Conservation (phyloP, 345 rosid species). For the Chamaenerion angustifolium region DNA sequence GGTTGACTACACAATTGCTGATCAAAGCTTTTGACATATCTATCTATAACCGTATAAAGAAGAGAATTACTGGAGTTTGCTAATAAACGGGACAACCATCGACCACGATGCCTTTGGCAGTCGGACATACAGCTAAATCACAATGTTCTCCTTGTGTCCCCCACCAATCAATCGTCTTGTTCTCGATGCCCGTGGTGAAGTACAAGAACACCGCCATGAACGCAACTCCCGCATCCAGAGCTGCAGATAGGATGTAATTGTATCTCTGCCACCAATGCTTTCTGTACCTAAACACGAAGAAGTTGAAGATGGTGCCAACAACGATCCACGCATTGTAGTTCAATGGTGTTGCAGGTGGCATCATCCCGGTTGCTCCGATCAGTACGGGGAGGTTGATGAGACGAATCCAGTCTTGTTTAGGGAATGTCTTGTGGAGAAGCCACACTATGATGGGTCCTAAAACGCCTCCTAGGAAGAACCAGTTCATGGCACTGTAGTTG, state of each 20-base stretch:
- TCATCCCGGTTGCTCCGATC: constrained; percentile 55
- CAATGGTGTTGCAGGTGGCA: constrained; percentile 69
- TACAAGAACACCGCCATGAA: constrained; percentile 10
- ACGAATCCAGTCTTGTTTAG: constrained; percentile 65
- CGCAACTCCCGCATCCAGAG: constrained; percentile 9
- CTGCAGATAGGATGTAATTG: constrained; percentile 13
- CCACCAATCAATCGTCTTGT: constrained; percentile 6
- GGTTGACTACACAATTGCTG: too few relatives aligned
- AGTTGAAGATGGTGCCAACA: constrained; percentile 65
- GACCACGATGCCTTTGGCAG: constrained; percentile 5
- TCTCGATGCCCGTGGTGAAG: constrained; percentile 3
- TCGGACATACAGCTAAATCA: constrained; percentile 8
- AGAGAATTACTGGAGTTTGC: too few relatives aligned
- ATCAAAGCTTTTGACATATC: too few relatives aligned
- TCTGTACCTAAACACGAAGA: constrained; percentile 50
- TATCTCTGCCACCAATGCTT: constrained; percentile 86
- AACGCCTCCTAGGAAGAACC: constrained; percentile 77
- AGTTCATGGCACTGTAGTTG: constrained; percentile 55
- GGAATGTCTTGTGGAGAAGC: constrained; percentile 59
- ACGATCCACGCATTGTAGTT: constrained; percentile 63
- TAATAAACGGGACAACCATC: constrained; percentile 8
- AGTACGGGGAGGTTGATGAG: constrained; percentile 76
- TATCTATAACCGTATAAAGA: too few relatives aligned
- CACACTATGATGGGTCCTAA: constrained; percentile 57
- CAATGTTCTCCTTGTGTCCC: constrained; percentile 5